Base-by-base conservation (phyloP, 345 rosid species). In the Boechera divaricarpa region DNA sequence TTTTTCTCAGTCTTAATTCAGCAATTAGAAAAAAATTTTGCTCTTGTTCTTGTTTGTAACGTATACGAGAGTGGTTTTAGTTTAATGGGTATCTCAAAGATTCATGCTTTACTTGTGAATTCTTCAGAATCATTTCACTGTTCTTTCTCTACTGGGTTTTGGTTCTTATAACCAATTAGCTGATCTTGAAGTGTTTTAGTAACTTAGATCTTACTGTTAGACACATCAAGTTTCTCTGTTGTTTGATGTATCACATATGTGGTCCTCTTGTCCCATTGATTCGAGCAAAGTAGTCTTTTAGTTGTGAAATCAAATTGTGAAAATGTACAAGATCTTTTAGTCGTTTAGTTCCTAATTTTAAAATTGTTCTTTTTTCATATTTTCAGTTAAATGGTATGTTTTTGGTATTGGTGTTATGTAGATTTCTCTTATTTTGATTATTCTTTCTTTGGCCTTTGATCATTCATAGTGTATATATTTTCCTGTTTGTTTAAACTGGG, bases 131-230 rank as follows among this genome's bases (percentile, higher is more conserved):
- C 41, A 2, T 18, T 70, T 26, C 6, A 13, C 32, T 42, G 8
- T 16, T 63, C 5, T 63, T 38, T 53, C 6, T 58, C 67, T 70
- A 47, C 60, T 71, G 48, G 62, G 47, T 57, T 72, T 65, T 13
- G 6, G 12, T 36, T 42, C 41, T 63, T 53, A 21, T 45, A 32
- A 41, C 9, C 13, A 54, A 16, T 62, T 64, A 64, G 55, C 60
- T 48, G 33, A 15, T 24, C 32, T 32, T 49, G 0, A 76, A 18
- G 35, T 54, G 57, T 55, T 21, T 54, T 11, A 7, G 64, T 41
- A 53, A 67, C 75, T 75, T 76, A 83, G 86, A 83, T 85, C 87
- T 82, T 80, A 67, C 57, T 63, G 10, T 68, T 10, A 49, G 28
- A 72, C 32, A 33, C 32, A 32, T 15, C 3, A 32, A 39, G 6